Evolutionary conservation across 1,284 basidiomycete genomes (phyloP).

Genomic region (Cutaneotrichosporon cutaneum): DNA sequence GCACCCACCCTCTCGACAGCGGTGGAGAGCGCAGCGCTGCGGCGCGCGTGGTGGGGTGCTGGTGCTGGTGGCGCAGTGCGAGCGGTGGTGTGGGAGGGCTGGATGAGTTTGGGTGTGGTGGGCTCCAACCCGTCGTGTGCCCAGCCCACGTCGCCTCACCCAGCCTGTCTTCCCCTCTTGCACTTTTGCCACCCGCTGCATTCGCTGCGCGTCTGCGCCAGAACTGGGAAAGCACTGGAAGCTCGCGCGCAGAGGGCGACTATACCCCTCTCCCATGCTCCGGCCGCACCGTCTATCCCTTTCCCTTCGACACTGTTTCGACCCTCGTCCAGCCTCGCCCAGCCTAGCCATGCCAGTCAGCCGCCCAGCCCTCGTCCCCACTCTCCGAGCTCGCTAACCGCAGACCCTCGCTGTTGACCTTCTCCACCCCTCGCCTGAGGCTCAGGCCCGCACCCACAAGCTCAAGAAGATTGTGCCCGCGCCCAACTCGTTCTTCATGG

Average conservation of each 20-base stretch:
- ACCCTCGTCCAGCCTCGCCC: too few species aligned
- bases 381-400: slow-evolving; percentile 20
- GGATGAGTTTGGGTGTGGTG: not conserved
- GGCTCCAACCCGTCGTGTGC: not conserved
- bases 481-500: slow-evolving; percentile 99
- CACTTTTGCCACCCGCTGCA: not conserved
- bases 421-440: slow-evolving; percentile 88
- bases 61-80: too few species aligned
- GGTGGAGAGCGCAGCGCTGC: not conserved
- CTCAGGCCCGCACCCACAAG: slow-evolving; percentile 91
- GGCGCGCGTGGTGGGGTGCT: too few species aligned
- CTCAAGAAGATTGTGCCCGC: slow-evolving; percentile 98
- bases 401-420: slow-evolving; percentile 98
- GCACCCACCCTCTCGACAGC: not conserved
- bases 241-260: too few species aligned
- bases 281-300: too few species aligned
- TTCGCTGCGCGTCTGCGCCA: not conserved
- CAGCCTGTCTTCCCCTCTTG: not conserved
- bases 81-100: not conserved
- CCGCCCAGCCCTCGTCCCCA: not conserved
- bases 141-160: not conserved
- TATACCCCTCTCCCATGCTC: too few species aligned
- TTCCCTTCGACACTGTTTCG: too few species aligned
- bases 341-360: not conserved
- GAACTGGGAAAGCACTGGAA: not conserved